Evolutionary conservation across 2,329 filamentous ascomycete genomes (phyloP).

Genomic region (Venturia carpophila): DNA sequence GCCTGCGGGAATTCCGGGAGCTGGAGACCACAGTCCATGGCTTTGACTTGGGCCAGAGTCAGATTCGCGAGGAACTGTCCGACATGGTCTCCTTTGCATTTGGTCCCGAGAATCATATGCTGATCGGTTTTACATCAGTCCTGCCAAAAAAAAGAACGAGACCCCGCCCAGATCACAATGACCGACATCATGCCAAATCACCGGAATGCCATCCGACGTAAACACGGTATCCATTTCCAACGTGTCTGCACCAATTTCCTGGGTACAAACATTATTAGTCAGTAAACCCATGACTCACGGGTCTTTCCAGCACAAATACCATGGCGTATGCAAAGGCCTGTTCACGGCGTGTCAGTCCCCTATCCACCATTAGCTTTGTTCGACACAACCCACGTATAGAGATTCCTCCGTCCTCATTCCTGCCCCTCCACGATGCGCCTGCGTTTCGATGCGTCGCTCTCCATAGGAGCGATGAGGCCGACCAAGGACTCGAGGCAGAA

Average conservation of each 20-base stretch:
- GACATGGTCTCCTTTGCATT: slow-evolving; percentile 23
- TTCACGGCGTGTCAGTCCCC: slow-evolving; percentile 4
- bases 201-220: slow-evolving; percentile 24
- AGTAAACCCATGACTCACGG: too few species aligned
- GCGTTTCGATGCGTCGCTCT: slow-evolving; percentile 20
- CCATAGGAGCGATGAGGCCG: neutral
- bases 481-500: neutral
- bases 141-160: too few species aligned
- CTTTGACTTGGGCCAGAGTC: slow-evolving; percentile 24
- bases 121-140: neutral
- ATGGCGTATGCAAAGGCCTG: slow-evolving; percentile 24
- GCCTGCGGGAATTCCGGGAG: slow-evolving; percentile 20
- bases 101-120: slow-evolving; percentile 22
- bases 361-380: too few species aligned
- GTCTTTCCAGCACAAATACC: neutral
- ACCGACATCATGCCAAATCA: slow-evolving; percentile 24
- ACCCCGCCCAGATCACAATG: too few species aligned
- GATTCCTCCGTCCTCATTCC: slow-evolving; percentile 22
- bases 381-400: slow-evolving; percentile 20
- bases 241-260: slow-evolving; percentile 23
- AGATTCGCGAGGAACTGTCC: slow-evolving; percentile 24
- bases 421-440: slow-evolving; percentile 24
- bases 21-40: slow-evolving; percentile 23
- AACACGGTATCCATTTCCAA: slow-evolving; percentile 26
- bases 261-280: neutral